Percentiles rank a stretch among this genome's conserved stretches.
These are phyloP conservation scores for Populus hybrid DNA, from an alignment of 441 rosid species.

Conservation along the genomic window DNA sequence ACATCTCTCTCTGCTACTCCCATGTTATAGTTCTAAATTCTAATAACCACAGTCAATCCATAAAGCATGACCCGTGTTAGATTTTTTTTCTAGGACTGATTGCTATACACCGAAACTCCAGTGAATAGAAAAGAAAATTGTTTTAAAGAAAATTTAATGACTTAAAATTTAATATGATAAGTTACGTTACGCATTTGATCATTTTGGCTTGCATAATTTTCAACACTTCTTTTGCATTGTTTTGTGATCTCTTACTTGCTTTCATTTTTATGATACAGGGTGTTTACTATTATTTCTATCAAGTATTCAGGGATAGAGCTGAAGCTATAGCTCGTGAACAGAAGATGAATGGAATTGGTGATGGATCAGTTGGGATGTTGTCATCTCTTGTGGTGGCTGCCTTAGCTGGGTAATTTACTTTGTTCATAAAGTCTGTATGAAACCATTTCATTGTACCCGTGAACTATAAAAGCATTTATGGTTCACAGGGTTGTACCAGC, in stretches of 20 bases:
- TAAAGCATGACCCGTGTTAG: too few species aligned
- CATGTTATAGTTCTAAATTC: not conserved
- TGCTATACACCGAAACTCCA: too few species aligned
- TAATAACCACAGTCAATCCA: too few species aligned
- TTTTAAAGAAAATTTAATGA: too few species aligned
- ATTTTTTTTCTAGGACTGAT: too few species aligned
- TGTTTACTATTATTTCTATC: slow-evolving; percentile 98
- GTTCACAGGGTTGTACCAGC: not conserved
- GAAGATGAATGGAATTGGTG: slow-evolving; percentile 72
- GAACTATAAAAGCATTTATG: not conserved
- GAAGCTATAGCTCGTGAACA: slow-evolving; percentile 58
- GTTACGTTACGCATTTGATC: not conserved
- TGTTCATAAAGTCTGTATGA: not conserved
- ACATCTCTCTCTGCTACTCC: not conserved
- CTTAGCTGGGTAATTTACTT: slow-evolving; percentile 66
- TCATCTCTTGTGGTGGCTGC: slow-evolving; percentile 95
- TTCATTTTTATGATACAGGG: slow-evolving; percentile 67
- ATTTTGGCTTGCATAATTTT: not conserved
- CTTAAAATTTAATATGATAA: too few species aligned
- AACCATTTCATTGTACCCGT: not conserved
- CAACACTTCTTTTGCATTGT: slow-evolving; percentile 5
- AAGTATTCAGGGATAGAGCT: slow-evolving; percentile 90
- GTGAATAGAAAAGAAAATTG: too few species aligned
- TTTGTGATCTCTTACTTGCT: slow-evolving; percentile 37
- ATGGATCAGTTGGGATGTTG: slow-evolving; percentile 93